Evolutionary conservation across 2,329 filamentous ascomycete species (phyloP).

Genomic region (Fusarium oligoseptatum): DNA sequence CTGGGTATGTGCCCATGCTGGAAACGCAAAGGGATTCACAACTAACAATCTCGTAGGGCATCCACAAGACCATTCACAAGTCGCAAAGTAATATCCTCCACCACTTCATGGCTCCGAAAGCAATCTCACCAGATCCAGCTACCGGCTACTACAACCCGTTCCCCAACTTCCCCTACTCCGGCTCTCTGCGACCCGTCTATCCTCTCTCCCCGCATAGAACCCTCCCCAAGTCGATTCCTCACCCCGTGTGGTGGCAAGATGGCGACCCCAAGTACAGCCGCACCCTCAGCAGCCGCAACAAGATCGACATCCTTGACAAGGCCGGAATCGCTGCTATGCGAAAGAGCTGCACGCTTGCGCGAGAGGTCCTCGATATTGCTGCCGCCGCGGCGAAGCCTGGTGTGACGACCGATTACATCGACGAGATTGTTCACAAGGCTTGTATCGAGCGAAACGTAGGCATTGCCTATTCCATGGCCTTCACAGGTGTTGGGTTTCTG

Average conservation of each 20-base stretch:
- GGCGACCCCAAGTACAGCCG: constrained; percentile 77
- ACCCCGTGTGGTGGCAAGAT: constrained; percentile 89
- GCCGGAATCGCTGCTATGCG: constrained; percentile 90
- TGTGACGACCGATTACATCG: constrained; percentile 94
- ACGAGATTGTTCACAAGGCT: constrained; percentile 94
- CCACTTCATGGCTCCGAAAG: constrained; percentile 80
- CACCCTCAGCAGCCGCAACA: constrained; percentile 77
- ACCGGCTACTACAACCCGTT: constrained; percentile 94
- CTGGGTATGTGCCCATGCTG: constrained; percentile 76
- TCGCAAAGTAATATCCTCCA: constrained; percentile 81
- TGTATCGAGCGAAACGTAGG: constrained; percentile 92
- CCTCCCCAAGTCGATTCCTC: constrained; percentile 83
- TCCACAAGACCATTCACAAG: constrained; percentile 82
- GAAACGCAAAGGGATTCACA: constrained; percentile 25
- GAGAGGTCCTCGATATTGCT: constrained; percentile 94
- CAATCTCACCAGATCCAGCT: constrained; percentile 91
- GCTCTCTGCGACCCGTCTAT: constrained; percentile 86
- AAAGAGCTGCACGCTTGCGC: constrained; percentile 86
- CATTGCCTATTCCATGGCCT: constrained; percentile 19
- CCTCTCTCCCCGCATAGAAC: constrained; percentile 79
- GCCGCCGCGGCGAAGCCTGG: constrained; percentile 88
- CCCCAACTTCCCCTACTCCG: constrained; percentile 86
- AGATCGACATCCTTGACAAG: constrained; percentile 85
- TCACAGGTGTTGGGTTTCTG: not conserved
- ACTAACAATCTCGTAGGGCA: constrained; percentile 65